Conservation (phyloP, 2,329 filamentous ascomycete genomes). For the Mycogone perniciosa region DNA sequence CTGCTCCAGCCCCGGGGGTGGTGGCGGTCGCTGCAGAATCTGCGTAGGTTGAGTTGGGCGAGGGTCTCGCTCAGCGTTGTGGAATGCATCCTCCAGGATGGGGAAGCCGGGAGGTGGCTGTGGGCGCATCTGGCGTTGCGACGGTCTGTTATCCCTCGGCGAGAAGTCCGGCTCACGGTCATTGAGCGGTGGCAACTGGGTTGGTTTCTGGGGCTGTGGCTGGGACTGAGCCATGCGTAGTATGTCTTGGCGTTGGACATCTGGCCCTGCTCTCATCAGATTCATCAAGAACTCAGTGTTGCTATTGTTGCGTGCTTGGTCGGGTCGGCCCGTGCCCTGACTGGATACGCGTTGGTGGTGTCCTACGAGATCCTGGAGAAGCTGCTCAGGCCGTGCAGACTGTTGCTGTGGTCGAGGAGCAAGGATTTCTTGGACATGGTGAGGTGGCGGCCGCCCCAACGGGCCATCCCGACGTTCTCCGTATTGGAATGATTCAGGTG, state of each 20-base stretch:
- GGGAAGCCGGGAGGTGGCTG: slow-evolving; percentile 44
- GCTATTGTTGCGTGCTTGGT: slow-evolving; percentile 47
- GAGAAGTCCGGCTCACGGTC: slow-evolving; percentile 45
- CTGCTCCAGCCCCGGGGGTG: slow-evolving; percentile 53
- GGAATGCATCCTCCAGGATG: slow-evolving; percentile 45
- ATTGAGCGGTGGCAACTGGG: slow-evolving; percentile 21
- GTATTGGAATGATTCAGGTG: slow-evolving; percentile 44
- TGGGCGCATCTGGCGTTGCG: slow-evolving; percentile 37
- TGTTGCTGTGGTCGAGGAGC: slow-evolving; percentile 46
- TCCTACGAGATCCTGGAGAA: slow-evolving; percentile 54
- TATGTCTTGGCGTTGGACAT: slow-evolving; percentile 24
- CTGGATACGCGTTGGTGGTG: slow-evolving; percentile 52
- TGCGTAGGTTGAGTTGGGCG: slow-evolving; percentile 52
- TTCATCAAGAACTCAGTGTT: slow-evolving; percentile 83
- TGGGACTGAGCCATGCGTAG: slow-evolving; percentile 47
- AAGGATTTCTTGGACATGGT: slow-evolving; percentile 46
- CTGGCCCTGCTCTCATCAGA: slow-evolving; percentile 58
- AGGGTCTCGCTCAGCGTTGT: slow-evolving; percentile 41
- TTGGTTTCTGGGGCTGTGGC: slow-evolving; percentile 15
- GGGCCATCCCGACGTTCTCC: slow-evolving; percentile 40
- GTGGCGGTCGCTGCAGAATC: slow-evolving; percentile 58
- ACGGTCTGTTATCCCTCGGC: slow-evolving; percentile 26
- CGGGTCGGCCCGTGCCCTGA: slow-evolving; percentile 41
- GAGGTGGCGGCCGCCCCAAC: slow-evolving; percentile 34
- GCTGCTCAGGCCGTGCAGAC: slow-evolving; percentile 50